These are phyloP conservation scores for Isoetes taiwanensis DNA, from an alignment of 75 land plant genomes.

Conservation along the genomic window DNA sequence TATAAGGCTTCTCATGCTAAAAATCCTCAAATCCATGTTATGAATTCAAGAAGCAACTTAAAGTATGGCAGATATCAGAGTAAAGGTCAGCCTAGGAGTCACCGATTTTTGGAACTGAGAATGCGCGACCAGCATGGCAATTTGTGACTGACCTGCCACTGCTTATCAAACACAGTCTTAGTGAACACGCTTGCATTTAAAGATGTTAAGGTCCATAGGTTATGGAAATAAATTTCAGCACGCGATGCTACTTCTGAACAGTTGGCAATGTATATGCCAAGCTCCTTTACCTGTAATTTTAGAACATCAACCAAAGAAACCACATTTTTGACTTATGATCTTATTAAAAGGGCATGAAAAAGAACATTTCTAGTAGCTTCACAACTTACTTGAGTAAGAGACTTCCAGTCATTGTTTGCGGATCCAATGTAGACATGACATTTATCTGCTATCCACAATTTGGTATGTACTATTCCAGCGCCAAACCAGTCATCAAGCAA, in stretches of 20 bases:
- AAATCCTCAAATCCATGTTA: no score
- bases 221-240: conserved; percentile 47
- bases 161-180: conserved; percentile 46
- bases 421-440: conserved; percentile 72
- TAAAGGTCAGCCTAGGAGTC: no score
- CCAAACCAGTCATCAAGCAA: conserved; percentile 64
- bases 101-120: conserved; percentile 28
- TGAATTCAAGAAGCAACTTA: no score
- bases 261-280: conserved; percentile 56
- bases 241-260: conserved; percentile 43
- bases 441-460: conserved; percentile 73
- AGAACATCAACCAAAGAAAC: background rate
- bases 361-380: background rate
- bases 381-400: conserved; percentile 63
- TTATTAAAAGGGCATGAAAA: background rate
- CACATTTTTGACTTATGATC: background rate
- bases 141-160: conserved; percentile 53
- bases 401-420: conserved; percentile 93
- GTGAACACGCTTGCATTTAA: conserved; percentile 52
- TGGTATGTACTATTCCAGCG: conserved; percentile 68
- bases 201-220: conserved; percentile 54
- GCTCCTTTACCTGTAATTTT: conserved; percentile 65
- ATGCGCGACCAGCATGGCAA: conserved; percentile 91
- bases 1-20: no score
- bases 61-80: no score